These are phyloP conservation scores for Penicillium cinerascens DNA, from an alignment of 495 filamentous ascomycete species.

Conservation along the genomic window DNA sequence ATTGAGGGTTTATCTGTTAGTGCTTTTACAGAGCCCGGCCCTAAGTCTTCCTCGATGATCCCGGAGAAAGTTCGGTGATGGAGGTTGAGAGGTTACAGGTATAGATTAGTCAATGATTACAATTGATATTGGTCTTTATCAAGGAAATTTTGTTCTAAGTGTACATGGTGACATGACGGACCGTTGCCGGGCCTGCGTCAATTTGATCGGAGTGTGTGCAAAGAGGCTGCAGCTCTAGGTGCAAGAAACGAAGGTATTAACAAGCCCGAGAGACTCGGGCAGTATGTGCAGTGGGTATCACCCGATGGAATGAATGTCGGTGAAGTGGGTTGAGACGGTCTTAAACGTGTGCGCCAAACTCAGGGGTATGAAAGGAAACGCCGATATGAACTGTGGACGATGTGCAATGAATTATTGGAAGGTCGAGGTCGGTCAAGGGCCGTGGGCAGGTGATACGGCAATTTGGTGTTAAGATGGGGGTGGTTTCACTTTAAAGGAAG, in stretches of 20 bases:
- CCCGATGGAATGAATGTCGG: neutral
- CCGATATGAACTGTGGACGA: neutral
- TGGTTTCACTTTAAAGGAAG: conserved; percentile 6
- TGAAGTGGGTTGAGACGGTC: neutral
- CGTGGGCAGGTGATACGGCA: neutral
- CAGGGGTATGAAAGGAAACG: conserved; percentile 5
- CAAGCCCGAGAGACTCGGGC: neutral
- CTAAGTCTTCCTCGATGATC: conserved; percentile 41
- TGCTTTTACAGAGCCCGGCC: conserved; percentile 34
- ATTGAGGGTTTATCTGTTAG: neutral
- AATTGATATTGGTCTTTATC: neutral
- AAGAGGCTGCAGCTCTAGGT: conserved; percentile 16
- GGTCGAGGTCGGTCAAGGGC: neutral
- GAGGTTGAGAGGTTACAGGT: neutral
- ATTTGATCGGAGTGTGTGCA: neutral
- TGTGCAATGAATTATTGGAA: neutral
- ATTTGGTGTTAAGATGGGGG: neutral
- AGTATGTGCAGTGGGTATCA: conserved; percentile 6
- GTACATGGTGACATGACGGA: neutral
- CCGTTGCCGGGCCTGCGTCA: neutral
- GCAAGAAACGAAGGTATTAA: conserved; percentile 5
- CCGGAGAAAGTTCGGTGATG: conserved; percentile 33
- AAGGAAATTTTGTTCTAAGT: neutral
- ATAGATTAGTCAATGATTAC: neutral
- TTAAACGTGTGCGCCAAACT: neutral